Percentiles rank a stretch among this genome's conserved stretches.
Evolutionary conservation across 371 early-diverging fungal genomes (phyloP).

Genomic region (Batrachochytrium dendrobatidis): DNA sequence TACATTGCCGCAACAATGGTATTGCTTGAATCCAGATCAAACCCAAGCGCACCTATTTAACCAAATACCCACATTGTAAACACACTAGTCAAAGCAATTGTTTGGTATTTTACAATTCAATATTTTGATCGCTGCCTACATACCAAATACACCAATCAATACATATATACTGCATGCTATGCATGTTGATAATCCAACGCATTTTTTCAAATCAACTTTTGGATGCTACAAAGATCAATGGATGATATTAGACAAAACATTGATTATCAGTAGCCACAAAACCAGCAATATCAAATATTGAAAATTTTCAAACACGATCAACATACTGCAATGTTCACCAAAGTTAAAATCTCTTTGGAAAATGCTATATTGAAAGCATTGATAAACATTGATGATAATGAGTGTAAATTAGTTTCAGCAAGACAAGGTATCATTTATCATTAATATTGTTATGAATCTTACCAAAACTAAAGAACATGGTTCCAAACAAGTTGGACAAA

Average conservation of each 20-base stretch:
- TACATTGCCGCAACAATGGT: conserved; percentile 15
- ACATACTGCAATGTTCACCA: conserved; percentile 37
- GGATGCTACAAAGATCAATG: not conserved
- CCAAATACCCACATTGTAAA: no score
- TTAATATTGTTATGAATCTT: no score
- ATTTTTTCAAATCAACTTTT: not conserved
- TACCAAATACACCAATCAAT: conserved; percentile 28
- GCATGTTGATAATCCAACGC: conserved; percentile 21
- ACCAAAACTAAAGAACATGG: conserved; percentile 34
- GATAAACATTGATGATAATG: no score
- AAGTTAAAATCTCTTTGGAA: conserved; percentile 38
- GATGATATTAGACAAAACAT: no score
- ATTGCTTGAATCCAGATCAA: not conserved
- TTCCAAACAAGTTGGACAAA: conserved; percentile 26
- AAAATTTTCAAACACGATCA: no score
- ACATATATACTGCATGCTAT: conserved; percentile 23
- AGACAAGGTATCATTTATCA: no score
- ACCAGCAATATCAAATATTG: no score
- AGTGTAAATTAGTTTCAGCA: no score
- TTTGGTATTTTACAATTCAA: no score
- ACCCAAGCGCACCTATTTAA: conserved; percentile 1
- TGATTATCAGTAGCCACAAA: no score
- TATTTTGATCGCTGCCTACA: no score
- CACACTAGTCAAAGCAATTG: not conserved
- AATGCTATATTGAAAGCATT: no score